Evolutionary conservation across 352 stramenopile species (phyloP), one percentile per base, ranked within the genome.

Genomic region (Phytophthora rubi): DNA sequence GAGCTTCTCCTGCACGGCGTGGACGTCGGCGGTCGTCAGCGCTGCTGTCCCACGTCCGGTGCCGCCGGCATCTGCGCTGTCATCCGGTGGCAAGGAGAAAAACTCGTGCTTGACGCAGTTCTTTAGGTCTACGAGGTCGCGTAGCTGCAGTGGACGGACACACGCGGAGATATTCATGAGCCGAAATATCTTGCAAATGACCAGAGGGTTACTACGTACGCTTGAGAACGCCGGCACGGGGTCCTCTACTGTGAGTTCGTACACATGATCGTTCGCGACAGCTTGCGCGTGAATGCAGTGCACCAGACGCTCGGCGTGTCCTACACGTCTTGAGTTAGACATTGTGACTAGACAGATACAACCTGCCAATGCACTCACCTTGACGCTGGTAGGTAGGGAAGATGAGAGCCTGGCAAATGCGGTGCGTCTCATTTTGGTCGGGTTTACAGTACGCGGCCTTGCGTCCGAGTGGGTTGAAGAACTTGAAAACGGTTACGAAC

Each of bases 191-290:
- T 16, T 49, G 44, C 44, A 13, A 23, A 49, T 23, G 7, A 49
- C 18, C 44, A 18, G 45, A 3, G 18, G 9, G 21, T 56, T 60
- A 79, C 73, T 60, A 79, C 73, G 53, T 62, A 92, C 85, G 55
- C 68, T 82, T 26, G 84, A 73, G 59, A 96, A 96, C 6, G 83
- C 89, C 12, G 89, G 85, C 9, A 94, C 86, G 0, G 89, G 89
- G 63, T 96, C 89, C 60, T 96, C 89, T 51, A 96, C 87, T 0
- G 89, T 96, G 16, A 96, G 73, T 65, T 96, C 87, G 67, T 94
- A 92, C 7, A 96, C 80, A 28, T 75, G 76, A 13, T 68, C 54
- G 42, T 88, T 85, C 1, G 71, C 72, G 26, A 89, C 65, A 10
- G 86, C 83, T 54, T 84, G 81, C 47, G 68, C 61, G 66, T 85